A percentile compares a stretch with the other conserved stretches of the same genome.
phyloP scores from a whole-genome alignment of 495 filamentous ascomycete genomes.

The Oidiodendron maius region DNA sequence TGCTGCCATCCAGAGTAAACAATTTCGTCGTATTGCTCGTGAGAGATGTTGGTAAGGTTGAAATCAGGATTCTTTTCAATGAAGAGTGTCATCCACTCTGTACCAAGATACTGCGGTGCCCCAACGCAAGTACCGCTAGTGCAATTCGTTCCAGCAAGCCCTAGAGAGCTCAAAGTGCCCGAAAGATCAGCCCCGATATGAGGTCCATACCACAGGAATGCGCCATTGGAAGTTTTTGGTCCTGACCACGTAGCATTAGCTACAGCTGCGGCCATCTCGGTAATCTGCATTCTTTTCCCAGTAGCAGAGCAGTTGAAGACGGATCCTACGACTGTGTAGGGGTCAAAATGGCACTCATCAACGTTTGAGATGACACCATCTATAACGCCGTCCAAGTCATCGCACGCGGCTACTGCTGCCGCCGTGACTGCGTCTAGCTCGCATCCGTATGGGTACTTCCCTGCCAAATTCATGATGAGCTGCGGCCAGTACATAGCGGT shows the following conservation, averaged over 20 bases:
- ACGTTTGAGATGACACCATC: slow-evolving; percentile 28
- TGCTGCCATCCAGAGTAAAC: background rate
- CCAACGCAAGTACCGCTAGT: slow-evolving; percentile 9
- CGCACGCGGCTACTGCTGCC: slow-evolving; percentile 29
- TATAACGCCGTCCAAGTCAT: slow-evolving; percentile 30
- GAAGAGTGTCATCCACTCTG: slow-evolving; percentile 14
- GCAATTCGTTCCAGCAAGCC: slow-evolving; percentile 14
- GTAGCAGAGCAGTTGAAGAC: slow-evolving; percentile 2
- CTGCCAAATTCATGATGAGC: slow-evolving; percentile 25
- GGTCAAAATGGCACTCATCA: slow-evolving; percentile 17
- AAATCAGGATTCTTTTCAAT: slow-evolving; percentile 17
- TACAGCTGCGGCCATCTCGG: background rate
- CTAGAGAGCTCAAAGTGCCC: background rate
- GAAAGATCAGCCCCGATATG: slow-evolving; percentile 3
- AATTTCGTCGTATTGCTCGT: background rate
- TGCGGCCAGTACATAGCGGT: slow-evolving; percentile 22
- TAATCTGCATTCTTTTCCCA: background rate
- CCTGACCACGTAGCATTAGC: background rate
- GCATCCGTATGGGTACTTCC: slow-evolving; percentile 22
- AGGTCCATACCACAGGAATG: slow-evolving; percentile 17
- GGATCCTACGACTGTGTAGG: background rate
- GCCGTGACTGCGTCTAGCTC: slow-evolving; percentile 25
- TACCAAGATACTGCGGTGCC: background rate
- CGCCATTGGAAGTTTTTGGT: slow-evolving; percentile 5
- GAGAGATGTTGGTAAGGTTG: slow-evolving; percentile 19